phyloP scores from a whole-genome alignment of 768 basidiomycete species.

The Lyophyllum semitale region DNA sequence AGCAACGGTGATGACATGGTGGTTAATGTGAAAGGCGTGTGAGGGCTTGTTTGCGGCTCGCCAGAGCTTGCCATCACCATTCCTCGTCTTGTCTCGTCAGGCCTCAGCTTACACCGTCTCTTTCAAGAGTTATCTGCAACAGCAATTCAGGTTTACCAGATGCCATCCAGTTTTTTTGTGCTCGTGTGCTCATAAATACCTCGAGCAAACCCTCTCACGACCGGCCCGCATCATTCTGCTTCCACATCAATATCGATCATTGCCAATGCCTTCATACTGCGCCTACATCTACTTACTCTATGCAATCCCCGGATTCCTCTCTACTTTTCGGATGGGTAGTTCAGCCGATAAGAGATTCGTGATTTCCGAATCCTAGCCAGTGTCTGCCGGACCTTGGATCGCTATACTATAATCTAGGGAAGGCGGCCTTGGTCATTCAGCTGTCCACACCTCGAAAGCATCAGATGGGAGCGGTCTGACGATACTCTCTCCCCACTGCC shows the following conservation, averaged over 20 bases:
- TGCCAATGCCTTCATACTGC: not conserved
- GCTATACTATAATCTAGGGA: not conserved
- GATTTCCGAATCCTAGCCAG: not conserved
- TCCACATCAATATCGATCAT: not conserved
- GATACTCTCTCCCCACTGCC: not conserved
- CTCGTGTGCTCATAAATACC: constrained; percentile 16
- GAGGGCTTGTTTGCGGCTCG: constrained; percentile 5
- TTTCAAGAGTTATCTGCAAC: not conserved
- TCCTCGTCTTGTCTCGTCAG: not conserved
- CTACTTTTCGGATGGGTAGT: too few species aligned
- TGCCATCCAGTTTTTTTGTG: constrained; percentile 1
- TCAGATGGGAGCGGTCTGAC: constrained; percentile 1
- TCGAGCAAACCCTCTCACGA: not conserved
- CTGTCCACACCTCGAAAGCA: not conserved
- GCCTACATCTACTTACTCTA: too few species aligned
- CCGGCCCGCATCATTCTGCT: not conserved
- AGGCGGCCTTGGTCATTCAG: not conserved
- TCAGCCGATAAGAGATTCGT: too few species aligned
- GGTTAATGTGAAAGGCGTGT: constrained; percentile 7
- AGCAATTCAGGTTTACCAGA: not conserved
- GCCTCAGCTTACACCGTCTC: not conserved
- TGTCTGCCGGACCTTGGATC: not conserved
- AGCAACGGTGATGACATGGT: constrained; percentile 17
- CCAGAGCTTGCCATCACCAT: constrained; percentile 1
- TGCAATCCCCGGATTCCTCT: too few species aligned